phyloP scores from a whole-genome alignment of 2,329 filamentous ascomycete species.

The Aspergillus jensenii region DNA sequence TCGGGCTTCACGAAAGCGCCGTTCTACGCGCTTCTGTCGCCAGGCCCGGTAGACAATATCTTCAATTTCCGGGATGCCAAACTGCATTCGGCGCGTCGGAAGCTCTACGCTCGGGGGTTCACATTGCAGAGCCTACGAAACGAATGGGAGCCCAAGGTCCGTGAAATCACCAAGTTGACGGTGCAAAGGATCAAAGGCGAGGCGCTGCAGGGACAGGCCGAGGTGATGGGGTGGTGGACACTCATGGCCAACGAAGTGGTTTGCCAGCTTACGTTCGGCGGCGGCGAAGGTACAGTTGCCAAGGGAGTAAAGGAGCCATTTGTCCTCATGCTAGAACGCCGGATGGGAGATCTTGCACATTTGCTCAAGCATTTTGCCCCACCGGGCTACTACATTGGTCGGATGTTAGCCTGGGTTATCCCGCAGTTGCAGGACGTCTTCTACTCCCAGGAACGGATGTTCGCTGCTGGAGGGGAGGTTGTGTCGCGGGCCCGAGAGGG shows the following conservation, averaged over 20 bases:
- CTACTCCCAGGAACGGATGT: slow-evolving; percentile 2
- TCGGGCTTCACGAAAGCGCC: not conserved
- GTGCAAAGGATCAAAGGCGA: not conserved
- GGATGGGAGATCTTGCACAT: slow-evolving; percentile 2
- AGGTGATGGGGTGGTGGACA: slow-evolving; percentile 3
- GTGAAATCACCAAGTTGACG: not conserved
- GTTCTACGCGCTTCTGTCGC: not conserved
- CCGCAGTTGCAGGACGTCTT: not conserved
- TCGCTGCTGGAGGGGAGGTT: not conserved
- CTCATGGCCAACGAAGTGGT: slow-evolving; percentile 3
- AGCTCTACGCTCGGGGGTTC: not conserved
- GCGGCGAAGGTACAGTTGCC: not conserved
- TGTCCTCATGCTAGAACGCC: slow-evolving; percentile 3
- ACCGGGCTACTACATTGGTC: not conserved
- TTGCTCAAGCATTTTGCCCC: slow-evolving; percentile 3
- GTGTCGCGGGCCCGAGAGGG: not conserved
- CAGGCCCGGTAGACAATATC: not conserved
- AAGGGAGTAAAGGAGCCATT: slow-evolving; percentile 2
- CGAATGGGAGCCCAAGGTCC: not conserved
- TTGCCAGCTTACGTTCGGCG: slow-evolving; percentile 1
- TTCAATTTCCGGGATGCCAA: slow-evolving; percentile 1
- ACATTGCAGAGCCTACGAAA: not conserved
- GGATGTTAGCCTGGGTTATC: not conserved
- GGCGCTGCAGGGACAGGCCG: not conserved
- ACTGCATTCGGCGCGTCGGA: slow-evolving; percentile 1